Evolutionary conservation across 75 land plant genomes (phyloP).

Genomic region (Selaginella tamariscina): DNA sequence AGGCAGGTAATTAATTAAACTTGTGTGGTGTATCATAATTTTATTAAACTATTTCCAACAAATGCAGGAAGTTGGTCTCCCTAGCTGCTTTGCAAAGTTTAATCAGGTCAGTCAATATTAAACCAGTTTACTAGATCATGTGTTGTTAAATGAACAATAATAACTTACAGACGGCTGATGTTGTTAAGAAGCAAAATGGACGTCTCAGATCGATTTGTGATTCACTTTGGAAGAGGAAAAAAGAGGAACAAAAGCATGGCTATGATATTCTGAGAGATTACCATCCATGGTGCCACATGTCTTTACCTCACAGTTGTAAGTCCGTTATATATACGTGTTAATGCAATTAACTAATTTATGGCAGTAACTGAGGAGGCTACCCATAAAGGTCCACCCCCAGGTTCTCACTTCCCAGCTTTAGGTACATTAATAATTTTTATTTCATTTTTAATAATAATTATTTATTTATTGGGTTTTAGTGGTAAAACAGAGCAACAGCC

Average conservation of each 20-base stretch:
- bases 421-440: slow-evolving; percentile 27
- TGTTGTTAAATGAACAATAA: no score
- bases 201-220: no score
- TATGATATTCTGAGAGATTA: not conserved
- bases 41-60: no score
- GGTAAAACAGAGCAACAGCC: slow-evolving; percentile 54
- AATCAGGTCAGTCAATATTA: slow-evolving; percentile 16
- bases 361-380: not conserved
- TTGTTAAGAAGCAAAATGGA: no score
- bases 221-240: no score
- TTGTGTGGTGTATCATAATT: no score
- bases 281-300: not conserved
- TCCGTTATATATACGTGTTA: no score
- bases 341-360: no score
- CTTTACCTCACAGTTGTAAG: not conserved
- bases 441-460: not conserved
- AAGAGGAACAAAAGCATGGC: not conserved
- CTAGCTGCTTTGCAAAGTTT: slow-evolving; percentile 66
- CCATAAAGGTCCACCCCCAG: slow-evolving; percentile 44
- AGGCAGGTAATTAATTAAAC: slow-evolving; percentile 45
- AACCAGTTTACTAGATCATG: no score
- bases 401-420: slow-evolving; percentile 77
- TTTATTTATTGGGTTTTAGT: slow-evolving; percentile 25
- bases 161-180: no score
- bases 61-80: slow-evolving; percentile 74